Evolutionary conservation across 768 basidiomycete genomes (phyloP).

Genomic region (Kockovaella imperatae): DNA sequence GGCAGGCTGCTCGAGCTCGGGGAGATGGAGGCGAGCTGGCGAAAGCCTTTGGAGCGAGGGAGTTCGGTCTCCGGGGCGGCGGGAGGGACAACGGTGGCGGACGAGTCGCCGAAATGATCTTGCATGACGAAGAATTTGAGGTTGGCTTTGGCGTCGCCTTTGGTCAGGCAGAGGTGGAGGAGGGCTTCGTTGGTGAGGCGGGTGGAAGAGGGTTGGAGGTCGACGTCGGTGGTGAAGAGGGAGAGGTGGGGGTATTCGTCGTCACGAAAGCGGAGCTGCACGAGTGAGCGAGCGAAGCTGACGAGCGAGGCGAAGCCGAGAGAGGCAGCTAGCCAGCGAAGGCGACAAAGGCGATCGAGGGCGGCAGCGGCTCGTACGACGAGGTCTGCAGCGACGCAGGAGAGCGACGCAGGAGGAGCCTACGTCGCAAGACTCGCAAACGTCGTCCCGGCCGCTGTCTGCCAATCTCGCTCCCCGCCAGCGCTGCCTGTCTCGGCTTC

Average conservation of each 20-base stretch:
- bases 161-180: conserved; percentile 60
- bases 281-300: too few relatives aligned
- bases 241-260: conserved; percentile 71
- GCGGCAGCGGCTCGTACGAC: too few relatives aligned
- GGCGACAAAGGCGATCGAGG: too few relatives aligned
- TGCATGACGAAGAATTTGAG: conserved; percentile 78
- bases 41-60: neutral
- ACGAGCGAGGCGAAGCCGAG: too few relatives aligned
- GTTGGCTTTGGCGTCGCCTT: conserved; percentile 68
- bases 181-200: conserved; percentile 65
- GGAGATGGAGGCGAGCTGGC: neutral
- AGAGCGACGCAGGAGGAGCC: too few relatives aligned
- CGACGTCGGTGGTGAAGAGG: conserved; percentile 83
- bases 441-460: too few relatives aligned
- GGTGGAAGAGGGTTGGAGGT: conserved; percentile 64
- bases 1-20: neutral
- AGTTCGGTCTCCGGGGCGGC: too few relatives aligned
- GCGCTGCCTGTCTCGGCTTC: too few relatives aligned
- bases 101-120: conserved; percentile 49
- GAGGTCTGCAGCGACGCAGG: too few relatives aligned
- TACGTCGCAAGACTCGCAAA: too few relatives aligned
- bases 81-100: conserved; percentile 59
- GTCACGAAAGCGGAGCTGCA: conserved; percentile 54
- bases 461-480: too few relatives aligned
- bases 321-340: too few relatives aligned